A percentile compares a stretch with the other conserved stretches of the same genome.
These are phyloP conservation scores for Fraxinus excelsior DNA, from an alignment of 257 asterid species.

Conservation along the genomic window DNA sequence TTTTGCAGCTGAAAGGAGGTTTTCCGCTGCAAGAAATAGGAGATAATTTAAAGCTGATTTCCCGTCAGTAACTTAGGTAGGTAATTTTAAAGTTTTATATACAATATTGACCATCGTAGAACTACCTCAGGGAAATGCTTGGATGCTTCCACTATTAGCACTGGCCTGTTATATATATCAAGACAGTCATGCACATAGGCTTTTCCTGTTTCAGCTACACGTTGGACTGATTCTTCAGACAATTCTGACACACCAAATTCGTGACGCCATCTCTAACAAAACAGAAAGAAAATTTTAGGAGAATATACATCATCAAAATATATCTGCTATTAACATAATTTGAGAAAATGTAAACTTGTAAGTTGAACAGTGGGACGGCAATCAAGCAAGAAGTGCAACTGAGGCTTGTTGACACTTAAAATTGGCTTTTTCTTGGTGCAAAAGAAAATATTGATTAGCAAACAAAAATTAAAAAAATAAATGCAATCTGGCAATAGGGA, in stretches of 20 bases:
- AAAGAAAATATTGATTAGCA: not conserved
- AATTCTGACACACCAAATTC: constrained; percentile 77
- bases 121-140: constrained; percentile 88
- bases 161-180: constrained; percentile 65
- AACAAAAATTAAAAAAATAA: not conserved
- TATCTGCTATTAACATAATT: not conserved
- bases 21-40: not conserved
- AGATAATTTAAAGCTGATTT: not conserved
- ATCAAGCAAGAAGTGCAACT: not conserved
- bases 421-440: not conserved
- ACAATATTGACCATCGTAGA: constrained; percentile 6
- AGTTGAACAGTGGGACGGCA: not conserved
- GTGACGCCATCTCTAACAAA: constrained; percentile 66
- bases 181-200: constrained; percentile 65
- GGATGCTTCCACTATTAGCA: constrained; percentile 64
- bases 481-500: not conserved
- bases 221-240: constrained; percentile 67
- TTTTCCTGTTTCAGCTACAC: constrained; percentile 65
- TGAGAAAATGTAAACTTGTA: not conserved
- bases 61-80: not conserved
- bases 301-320: not conserved
- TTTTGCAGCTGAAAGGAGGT: not conserved
- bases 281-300: not conserved
- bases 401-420: not conserved
- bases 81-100: constrained; percentile 1